Evolutionary conservation across 2,329 filamentous ascomycete species (phyloP), one percentile per base, ranked within the genome.

Genomic region (Fusarium sp.): DNA sequence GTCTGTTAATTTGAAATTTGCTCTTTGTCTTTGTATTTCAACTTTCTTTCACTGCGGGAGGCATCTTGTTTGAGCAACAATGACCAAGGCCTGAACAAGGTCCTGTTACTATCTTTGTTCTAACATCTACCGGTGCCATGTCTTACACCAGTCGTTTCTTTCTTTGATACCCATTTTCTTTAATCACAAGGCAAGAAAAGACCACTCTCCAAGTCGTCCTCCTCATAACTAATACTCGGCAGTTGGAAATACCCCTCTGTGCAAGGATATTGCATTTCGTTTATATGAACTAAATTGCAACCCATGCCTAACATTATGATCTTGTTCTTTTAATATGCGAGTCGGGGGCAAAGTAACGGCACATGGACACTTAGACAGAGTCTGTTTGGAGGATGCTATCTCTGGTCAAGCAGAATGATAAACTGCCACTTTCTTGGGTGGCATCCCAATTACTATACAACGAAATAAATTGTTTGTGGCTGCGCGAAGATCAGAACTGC

Each of bases 1-100:
- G 71, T 78, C 20, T 70, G 76, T 22, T 78, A 53, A 67, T 52
- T 39, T 23, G 4, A 33, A 22, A 30, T 6, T 19, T 33, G 19
- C 25, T 17, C 20, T 45, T 41, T 43, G 20, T 40, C 19, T 19
- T 32, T 17, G 35, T 13, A 7, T 57, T 47, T 46, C n/a, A 11
- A 17, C 39, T 47, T 51, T 51, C 6, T 62, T 55, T 54, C 15
- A 4, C 20, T 46, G 19, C 19, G 19, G 15, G 45, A 17, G 17
- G 30, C 50, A 52, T 52, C 25, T 59, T 41, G 23, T 52, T 20
- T 15, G 35, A 11, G 61, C 11, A 30, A 54, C 20, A 46, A 55
- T 30, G 14, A 35, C 10, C n/a, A 37, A 35, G 37, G 14, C 30
- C 23, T 22, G 37, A 20, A 22, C 27, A n/a, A 22, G 17, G 4